phyloP scores from a whole-genome alignment of 331 rosid genomes.

The Pyrus hybrid region DNA sequence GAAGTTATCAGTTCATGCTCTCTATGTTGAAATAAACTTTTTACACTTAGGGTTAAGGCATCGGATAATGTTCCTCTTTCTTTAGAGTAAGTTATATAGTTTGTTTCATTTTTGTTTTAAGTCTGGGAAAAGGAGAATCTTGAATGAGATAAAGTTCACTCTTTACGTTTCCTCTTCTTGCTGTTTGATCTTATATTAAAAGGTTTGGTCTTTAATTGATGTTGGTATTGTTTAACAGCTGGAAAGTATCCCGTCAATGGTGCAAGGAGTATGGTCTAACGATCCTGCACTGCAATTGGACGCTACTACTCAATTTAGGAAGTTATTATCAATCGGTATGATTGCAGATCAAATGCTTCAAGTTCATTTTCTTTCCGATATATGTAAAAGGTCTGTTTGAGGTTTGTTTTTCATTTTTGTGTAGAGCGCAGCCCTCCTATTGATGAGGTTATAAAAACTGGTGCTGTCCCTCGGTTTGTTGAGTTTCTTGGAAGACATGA shows the following conservation, averaged over 20 bases:
- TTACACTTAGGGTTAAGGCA: neutral
- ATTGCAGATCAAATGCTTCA: neutral
- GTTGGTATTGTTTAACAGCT: constrained; percentile 20
- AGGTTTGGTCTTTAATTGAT: neutral
- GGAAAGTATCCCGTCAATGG: constrained; percentile 51
- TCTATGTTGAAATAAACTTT: neutral
- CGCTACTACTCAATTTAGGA: constrained; percentile 45
- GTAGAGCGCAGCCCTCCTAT: constrained; percentile 62
- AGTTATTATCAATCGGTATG: constrained; percentile 51
- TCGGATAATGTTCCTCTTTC: neutral
- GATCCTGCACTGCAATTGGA: constrained; percentile 40
- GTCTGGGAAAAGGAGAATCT: neutral
- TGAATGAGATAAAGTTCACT: neutral
- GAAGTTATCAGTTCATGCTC: neutral
- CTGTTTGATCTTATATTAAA: neutral
- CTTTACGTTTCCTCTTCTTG: neutral
- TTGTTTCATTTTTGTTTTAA: neutral
- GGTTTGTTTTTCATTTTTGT: neutral
- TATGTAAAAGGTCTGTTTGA: neutral
- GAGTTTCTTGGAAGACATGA: constrained; percentile 55
- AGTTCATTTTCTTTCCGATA: neutral
- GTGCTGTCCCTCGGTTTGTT: constrained; percentile 58
- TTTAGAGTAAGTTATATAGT: neutral
- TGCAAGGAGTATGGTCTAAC: constrained; percentile 41
- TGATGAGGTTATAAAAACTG: constrained; percentile 57